A percentile compares a stretch with the other conserved stretches of the same genome.
Conservation (phyloP, 2,329 filamentous ascomycete genomes). For the Hymenoscyphus albidus region DNA sequence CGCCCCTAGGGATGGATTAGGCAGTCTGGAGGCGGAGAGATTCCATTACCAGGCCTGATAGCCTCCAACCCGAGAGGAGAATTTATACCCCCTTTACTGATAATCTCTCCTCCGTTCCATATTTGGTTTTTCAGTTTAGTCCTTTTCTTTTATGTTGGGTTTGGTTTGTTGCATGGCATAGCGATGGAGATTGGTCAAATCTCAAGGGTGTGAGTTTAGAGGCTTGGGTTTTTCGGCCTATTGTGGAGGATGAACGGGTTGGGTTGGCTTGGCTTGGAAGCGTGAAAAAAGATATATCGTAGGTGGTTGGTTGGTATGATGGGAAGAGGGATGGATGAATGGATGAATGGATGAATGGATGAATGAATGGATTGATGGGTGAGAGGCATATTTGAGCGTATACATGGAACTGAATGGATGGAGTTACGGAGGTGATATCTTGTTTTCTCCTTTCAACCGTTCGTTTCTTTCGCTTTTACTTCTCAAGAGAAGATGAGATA, state of each 20-base stretch:
- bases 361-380: background rate
- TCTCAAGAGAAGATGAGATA: no score
- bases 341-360: no score
- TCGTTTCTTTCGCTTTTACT: background rate
- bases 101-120: background rate
- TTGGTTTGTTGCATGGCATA: constrained; percentile 17
- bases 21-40: constrained; percentile 77
- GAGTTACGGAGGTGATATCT: background rate
- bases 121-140: background rate
- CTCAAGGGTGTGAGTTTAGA: constrained; percentile 8
- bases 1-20: constrained; percentile 87
- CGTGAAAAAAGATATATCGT: background rate
- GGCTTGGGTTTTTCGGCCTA: background rate
- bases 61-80: background rate
- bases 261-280: background rate
- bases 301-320: no score
- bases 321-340: no score
- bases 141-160: background rate
- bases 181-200: constrained; percentile 11
- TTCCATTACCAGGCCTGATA: constrained; percentile 65
- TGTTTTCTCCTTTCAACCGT: background rate
- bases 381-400: constrained; percentile 1
- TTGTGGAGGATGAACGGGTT: constrained; percentile 37
- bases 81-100: constrained; percentile 18
- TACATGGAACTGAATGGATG: background rate